Conservation (phyloP, 1,139 yeast species). For the Yamadazyma aaseri region DNA sequence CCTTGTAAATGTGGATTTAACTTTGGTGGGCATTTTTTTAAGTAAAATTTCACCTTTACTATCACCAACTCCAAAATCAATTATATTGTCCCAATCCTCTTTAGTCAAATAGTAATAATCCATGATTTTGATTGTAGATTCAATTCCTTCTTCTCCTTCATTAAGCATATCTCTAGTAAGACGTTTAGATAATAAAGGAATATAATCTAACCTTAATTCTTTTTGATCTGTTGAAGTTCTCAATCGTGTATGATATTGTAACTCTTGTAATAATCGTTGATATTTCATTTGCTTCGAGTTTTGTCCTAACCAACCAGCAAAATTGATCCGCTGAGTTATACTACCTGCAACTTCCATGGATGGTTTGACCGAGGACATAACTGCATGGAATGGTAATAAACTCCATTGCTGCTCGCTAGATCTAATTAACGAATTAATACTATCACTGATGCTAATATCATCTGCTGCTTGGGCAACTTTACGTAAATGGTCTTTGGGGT, state of each 20-base stretch:
- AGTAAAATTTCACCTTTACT: slow-evolving; percentile 41
- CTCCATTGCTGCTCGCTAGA: slow-evolving; percentile 97
- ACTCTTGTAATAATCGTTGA: slow-evolving; percentile 75
- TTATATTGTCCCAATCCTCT: slow-evolving; percentile 87
- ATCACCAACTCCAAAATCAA: slow-evolving; percentile 78
- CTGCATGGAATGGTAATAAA: slow-evolving; percentile 87
- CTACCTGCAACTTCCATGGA: slow-evolving; percentile 75
- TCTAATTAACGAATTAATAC: slow-evolving; percentile 76
- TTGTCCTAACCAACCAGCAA: slow-evolving; percentile 89
- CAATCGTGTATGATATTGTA: slow-evolving; percentile 84
- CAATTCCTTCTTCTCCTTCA: slow-evolving; percentile 58
- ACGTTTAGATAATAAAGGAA: slow-evolving; percentile 60
- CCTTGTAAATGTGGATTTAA: slow-evolving; percentile 83
- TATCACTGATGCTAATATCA: slow-evolving; percentile 77
- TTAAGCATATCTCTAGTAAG: slow-evolving; percentile 56
- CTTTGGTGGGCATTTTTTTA: slow-evolving; percentile 69
- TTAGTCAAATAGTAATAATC: slow-evolving; percentile 82
- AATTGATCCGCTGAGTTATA: slow-evolving; percentile 66
- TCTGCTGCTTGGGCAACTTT: slow-evolving; percentile 80
- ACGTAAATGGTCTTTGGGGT: slow-evolving; percentile 52
- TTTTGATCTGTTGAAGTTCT: slow-evolving; percentile 73
- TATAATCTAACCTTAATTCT: slow-evolving; percentile 75
- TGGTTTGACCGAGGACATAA: slow-evolving; percentile 84
- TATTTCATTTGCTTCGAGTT: slow-evolving; percentile 82
- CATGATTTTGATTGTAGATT: slow-evolving; percentile 63